Evolutionary conservation across 2,329 filamentous ascomycete genomes (phyloP), one percentile per base, ranked within the genome.

Genomic region (Trichoderma koningii): DNA sequence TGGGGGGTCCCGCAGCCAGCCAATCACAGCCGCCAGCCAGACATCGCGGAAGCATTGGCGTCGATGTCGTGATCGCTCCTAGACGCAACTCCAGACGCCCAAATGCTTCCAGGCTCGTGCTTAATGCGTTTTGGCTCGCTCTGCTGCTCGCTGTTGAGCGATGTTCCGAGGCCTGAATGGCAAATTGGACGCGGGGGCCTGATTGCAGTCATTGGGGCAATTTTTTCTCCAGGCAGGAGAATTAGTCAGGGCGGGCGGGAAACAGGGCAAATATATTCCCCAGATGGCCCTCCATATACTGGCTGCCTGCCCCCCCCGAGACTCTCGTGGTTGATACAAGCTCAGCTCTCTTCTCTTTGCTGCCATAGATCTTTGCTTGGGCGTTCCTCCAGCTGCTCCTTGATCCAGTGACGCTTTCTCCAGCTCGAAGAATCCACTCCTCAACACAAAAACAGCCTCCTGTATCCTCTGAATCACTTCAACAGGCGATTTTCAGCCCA

Each of bases 41-140:
- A 70, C 74, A 77, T 80, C 78, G 78, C 78, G 79, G 81, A 79
- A 79, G 80, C 75, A 68, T 77, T 82, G 81, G 80, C 79, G 79
- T 77, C 76, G 80, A 82, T 82, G 80, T 81, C 80, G 80, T 82
- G 80, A 81, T 82, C 77, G 74, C 71, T 76, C 73, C 73, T 72
- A 73, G 71, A 74, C 72, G 67, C 70, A 72, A 71, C 72, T 64
- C 70, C 67, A 65, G 63, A 71, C 69, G 69, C 38, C 67, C 59
- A 68, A 70, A 69, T 68, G 71, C 67, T 70, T 73, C 64, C 71
- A 71, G 70, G 72, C 75, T 72, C 77, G 77, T 73, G 74, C 76
- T 75, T 76, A 74, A 77, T 76, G 53, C 52, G 30, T 50, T 42
- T 50, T 59, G 55, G 61, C 55, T 51, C 17, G 10, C n/a, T 30